phyloP scores from a whole-genome alignment of 345 rosid genomes.

The Bruguiera gymnorhiza region DNA sequence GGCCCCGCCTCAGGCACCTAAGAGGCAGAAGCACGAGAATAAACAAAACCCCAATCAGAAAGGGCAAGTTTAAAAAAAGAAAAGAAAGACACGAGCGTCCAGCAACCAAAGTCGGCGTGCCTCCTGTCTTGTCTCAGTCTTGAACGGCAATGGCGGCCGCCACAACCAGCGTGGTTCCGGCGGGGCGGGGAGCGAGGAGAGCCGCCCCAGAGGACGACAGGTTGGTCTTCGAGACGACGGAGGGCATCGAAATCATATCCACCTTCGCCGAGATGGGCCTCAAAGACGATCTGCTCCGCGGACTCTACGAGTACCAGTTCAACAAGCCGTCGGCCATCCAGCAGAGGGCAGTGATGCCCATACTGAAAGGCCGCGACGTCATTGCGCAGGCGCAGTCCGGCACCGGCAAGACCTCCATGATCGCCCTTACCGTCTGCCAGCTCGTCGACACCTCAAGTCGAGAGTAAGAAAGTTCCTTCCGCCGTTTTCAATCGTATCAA shows the following conservation, averaged over 20 bases:
- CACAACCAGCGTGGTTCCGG: conserved; percentile 26
- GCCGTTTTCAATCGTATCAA: background rate
- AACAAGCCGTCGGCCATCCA: conserved; percentile 97
- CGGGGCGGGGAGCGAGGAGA: conserved; percentile 42
- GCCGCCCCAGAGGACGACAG: conserved; percentile 47
- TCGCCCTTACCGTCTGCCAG: conserved; percentile 94
- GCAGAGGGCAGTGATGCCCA: conserved; percentile 94
- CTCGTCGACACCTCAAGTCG: conserved; percentile 62
- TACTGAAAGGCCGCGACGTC: conserved; percentile 85
- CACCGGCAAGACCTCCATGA: conserved; percentile 96
- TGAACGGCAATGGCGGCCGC: conserved; percentile 6
- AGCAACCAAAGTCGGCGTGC: too few species aligned
- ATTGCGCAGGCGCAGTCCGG: conserved; percentile 99
- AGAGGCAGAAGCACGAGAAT: too few species aligned
- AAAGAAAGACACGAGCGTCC: too few species aligned
- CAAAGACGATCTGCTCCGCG: conserved; percentile 75
- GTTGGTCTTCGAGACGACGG: conserved; percentile 81
- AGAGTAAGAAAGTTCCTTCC: conserved; percentile 46
- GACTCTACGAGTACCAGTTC: conserved; percentile 80
- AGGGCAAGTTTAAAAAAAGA: too few species aligned
- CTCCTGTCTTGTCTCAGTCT: too few species aligned
- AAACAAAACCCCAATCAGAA: too few species aligned
- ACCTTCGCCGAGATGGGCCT: conserved; percentile 87
- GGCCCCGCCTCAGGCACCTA: too few species aligned
- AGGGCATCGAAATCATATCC: conserved; percentile 79